These are phyloP conservation scores for Suhomyces ambrosiae DNA, from an alignment of 1,139 yeast species.

Conservation along the genomic window DNA sequence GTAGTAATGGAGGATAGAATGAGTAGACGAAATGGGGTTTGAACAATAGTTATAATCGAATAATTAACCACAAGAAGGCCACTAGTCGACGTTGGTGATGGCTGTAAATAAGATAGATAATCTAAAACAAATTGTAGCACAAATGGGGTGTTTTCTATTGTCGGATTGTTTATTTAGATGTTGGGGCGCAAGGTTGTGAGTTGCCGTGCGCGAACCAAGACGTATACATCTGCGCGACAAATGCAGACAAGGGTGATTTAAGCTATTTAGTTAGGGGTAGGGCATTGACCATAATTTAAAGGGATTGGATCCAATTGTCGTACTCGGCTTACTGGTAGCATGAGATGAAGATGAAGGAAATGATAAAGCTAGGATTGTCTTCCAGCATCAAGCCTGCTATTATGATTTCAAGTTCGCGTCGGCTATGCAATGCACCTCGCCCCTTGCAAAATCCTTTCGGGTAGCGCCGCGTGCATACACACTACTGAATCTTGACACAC, in stretches of 20 bases:
- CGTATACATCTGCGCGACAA: slow-evolving; percentile 1
- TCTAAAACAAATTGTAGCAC: slow-evolving; percentile 2
- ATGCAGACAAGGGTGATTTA: not conserved
- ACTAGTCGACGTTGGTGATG: slow-evolving; percentile 1
- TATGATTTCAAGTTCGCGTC: slow-evolving; percentile 3
- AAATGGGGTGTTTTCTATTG: slow-evolving; percentile 5
- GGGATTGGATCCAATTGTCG: too few relatives aligned
- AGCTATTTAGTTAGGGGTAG: too few relatives aligned
- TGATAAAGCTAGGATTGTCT: too few relatives aligned
- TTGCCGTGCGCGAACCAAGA: slow-evolving; percentile 6
- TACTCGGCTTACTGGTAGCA: too few relatives aligned
- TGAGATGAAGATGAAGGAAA: too few relatives aligned
- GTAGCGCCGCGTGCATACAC: not conserved
- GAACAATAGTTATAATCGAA: too few relatives aligned
- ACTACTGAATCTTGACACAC: not conserved
- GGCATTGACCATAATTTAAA: too few relatives aligned
- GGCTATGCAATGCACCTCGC: not conserved
- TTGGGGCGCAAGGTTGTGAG: not conserved
- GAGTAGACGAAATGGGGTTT: not conserved
- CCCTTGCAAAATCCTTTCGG: not conserved
- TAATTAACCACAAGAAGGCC: not conserved
- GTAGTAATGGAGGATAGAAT: not conserved
- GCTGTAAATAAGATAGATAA: slow-evolving; percentile 1
- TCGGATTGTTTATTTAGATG: slow-evolving; percentile 3
- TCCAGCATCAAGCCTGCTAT: too few relatives aligned